Evolutionary conservation across 139 green algal genomes (phyloP).

Genomic region (Edaphochlamys debaryana): DNA sequence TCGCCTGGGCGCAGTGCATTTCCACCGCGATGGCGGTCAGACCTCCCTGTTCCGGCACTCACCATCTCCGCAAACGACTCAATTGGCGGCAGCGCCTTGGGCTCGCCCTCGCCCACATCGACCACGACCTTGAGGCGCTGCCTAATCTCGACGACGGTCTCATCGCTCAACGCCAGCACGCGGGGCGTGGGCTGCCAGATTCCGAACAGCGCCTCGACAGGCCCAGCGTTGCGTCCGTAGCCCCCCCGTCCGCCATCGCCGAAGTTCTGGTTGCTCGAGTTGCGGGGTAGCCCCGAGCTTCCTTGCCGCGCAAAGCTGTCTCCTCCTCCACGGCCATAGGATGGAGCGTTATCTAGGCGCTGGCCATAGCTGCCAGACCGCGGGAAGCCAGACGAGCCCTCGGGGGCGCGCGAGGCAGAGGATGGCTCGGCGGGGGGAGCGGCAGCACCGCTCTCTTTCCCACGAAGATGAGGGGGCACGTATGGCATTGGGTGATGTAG

Average conservation of each 20-base stretch:
- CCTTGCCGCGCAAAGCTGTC: constrained; percentile 15
- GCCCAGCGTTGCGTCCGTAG: background rate
- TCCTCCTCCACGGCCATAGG: constrained; percentile 1
- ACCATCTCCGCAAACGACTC: constrained; percentile 87
- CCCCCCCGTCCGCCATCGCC: constrained; percentile 9
- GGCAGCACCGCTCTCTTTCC: constrained; percentile 14
- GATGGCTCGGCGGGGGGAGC: constrained; percentile 16
- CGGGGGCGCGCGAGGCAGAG: background rate
- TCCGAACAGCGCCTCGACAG: constrained; percentile 42
- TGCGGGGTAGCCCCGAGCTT: constrained; percentile 6
- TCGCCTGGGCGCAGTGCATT: too few species aligned
- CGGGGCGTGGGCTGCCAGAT: constrained; percentile 67
- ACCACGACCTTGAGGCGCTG: constrained; percentile 78
- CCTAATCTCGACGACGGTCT: constrained; percentile 76
- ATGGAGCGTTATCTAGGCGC: constrained; percentile 25
- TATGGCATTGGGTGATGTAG: too few species aligned
- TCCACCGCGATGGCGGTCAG: background rate
- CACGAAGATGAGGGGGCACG: constrained; percentile 65
- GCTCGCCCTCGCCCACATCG: constrained; percentile 56
- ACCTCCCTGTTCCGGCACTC: background rate
- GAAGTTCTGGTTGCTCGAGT: constrained; percentile 18
- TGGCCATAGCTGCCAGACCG: constrained; percentile 17
- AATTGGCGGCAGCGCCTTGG: constrained; percentile 59
- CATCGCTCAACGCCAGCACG: constrained; percentile 66
- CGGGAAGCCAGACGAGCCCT: constrained; percentile 29